phyloP scores from a whole-genome alignment of 2,329 filamentous ascomycete species.

The Cordyceps pruinosa region DNA sequence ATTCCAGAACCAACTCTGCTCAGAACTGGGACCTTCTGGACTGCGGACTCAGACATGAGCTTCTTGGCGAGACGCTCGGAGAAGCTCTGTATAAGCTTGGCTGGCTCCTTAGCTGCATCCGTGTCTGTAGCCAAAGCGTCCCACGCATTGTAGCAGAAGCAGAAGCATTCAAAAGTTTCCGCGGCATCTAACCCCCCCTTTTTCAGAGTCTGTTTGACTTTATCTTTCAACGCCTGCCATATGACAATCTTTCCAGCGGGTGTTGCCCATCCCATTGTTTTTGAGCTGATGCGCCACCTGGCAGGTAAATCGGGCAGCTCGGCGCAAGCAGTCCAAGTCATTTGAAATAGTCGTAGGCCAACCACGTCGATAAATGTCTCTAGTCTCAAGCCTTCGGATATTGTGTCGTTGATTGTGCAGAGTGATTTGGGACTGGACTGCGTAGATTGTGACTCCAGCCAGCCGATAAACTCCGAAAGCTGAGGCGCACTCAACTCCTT shows the following conservation, averaged over 20 bases:
- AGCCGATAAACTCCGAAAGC: constrained; percentile 35
- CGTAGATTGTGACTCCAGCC: constrained; percentile 29
- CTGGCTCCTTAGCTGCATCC: constrained; percentile 22
- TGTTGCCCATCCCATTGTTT: constrained; percentile 28
- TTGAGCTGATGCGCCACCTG: constrained; percentile 35
- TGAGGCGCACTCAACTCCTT: constrained; percentile 39
- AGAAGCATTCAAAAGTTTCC: constrained; percentile 35
- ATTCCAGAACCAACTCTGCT: neutral
- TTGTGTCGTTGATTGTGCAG: constrained; percentile 36
- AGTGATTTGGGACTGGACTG: constrained; percentile 25
- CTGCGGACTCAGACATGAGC: constrained; percentile 18
- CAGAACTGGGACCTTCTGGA: constrained; percentile 18
- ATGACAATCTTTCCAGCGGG: constrained; percentile 24
- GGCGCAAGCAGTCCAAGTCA: constrained; percentile 7
- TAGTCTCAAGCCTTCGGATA: constrained; percentile 35
- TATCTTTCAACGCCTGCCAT: constrained; percentile 28
- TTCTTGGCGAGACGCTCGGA: constrained; percentile 27
- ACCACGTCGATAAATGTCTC: constrained; percentile 38
- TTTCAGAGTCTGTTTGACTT: constrained; percentile 26
- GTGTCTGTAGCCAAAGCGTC: constrained; percentile 32
- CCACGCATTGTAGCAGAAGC: constrained; percentile 33
- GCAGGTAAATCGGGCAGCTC: constrained; percentile 21
- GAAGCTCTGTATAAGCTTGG: constrained; percentile 28
- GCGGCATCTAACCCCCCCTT: constrained; percentile 26
- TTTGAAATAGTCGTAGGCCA: constrained; percentile 29